Base-by-base conservation (phyloP, 805 yeast species). In the Wickerhamiella sergipiensis region DNA sequence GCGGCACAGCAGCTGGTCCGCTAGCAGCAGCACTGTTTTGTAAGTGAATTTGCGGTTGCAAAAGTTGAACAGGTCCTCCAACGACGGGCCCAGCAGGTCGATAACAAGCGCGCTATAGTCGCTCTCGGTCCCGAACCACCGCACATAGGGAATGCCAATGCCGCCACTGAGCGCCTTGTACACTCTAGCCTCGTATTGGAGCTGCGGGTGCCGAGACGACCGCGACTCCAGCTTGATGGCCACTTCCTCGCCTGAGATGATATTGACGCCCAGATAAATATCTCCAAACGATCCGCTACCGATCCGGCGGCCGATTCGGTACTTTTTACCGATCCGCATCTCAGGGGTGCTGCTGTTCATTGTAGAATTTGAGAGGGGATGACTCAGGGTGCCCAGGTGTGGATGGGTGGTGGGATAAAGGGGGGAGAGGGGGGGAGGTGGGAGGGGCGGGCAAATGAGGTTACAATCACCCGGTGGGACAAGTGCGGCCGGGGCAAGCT, bases 251-350 rank as follows among this genome's bases (percentile, higher is more conserved):
- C 97, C 97, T 43, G 94, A 84, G 47, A 90, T 86, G 67, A 92
- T 80, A 69, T 90, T 92, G 23, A 95, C 86, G 54, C 73, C 84
- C 57, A 88, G 75, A 68, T 92, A 92, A 60, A 90, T 92, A 65
- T 92, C 98, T 53, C 98, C 98, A 67, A 90, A 90, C 10, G 97
- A 89, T 18, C 98, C 98, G 42, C 92, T 81, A 19, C 98, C 98
- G 61, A 90, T 90, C 69, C 89, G 89, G 54, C 96, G 82, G 40
- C 96, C 95, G 62, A 89, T 83, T 51, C 95, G 79, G 70, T 81
- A 89, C 70, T 89, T 90, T 72, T 92, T 85, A 48, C 97, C 97
- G 40, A 90, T 90, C 65, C 95, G 77, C 64, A 85, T 75, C 67
- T 85, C 95, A 21, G 40, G 40, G 19, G 40, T n/a, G 40, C 40